These are phyloP conservation scores for Escovopsis weberi DNA, from an alignment of 2,329 filamentous ascomycete species.

Conservation along the genomic window DNA sequence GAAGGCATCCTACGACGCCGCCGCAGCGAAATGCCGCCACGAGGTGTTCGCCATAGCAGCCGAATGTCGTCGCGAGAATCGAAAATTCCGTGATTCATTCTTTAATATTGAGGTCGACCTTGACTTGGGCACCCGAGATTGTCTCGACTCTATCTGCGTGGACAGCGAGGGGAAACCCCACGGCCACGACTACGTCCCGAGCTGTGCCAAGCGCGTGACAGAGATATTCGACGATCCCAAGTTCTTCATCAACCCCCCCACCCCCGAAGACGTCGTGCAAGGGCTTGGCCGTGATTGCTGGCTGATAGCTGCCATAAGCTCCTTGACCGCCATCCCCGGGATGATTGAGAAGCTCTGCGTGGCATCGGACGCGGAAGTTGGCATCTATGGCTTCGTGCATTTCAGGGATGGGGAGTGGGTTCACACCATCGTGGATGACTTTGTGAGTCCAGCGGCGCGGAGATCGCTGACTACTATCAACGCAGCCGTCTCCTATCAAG, in stretches of 20 bases:
- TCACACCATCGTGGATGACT: slow-evolving; percentile 43
- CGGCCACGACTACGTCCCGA: slow-evolving; percentile 23
- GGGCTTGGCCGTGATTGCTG: slow-evolving; percentile 72
- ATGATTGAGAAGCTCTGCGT: slow-evolving; percentile 64
- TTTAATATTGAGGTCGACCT: slow-evolving; percentile 74
- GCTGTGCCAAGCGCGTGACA: slow-evolving; percentile 51
- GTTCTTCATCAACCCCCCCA: slow-evolving; percentile 67
- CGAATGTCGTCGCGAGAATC: slow-evolving; percentile 62
- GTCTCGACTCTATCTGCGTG: slow-evolving; percentile 29
- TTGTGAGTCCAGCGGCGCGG: slow-evolving; percentile 16
- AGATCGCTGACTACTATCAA: too few species aligned
- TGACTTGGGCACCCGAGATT: slow-evolving; percentile 40
- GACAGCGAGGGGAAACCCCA: slow-evolving; percentile 13
- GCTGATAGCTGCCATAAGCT: slow-evolving; percentile 69
- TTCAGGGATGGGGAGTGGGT: slow-evolving; percentile 65
- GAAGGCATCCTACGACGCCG: slow-evolving; percentile 57
- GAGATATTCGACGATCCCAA: slow-evolving; percentile 65
- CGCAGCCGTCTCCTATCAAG: neutral
- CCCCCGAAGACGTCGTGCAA: slow-evolving; percentile 64
- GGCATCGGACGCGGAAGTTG: slow-evolving; percentile 54
- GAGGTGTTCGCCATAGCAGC: slow-evolving; percentile 48
- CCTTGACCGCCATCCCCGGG: slow-evolving; percentile 56
- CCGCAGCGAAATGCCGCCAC: slow-evolving; percentile 50
- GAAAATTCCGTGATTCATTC: slow-evolving; percentile 75
- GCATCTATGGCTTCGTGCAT: slow-evolving; percentile 79